These are phyloP conservation scores for Lichtheimia hyalospora DNA, from an alignment of 371 early-diverging fungal genomes.

Conservation along the genomic window DNA sequence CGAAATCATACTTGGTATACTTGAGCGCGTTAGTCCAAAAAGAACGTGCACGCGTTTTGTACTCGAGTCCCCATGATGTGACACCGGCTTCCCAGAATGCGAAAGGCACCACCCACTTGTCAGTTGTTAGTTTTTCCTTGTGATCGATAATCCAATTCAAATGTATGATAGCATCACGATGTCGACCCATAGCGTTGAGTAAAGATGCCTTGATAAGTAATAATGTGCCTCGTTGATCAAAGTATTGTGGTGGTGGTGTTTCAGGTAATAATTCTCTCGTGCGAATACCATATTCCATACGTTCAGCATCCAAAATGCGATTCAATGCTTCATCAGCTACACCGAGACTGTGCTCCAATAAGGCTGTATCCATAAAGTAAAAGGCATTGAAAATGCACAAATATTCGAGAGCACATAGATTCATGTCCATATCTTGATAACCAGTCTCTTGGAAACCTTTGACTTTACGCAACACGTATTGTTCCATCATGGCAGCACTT, in stretches of 20 bases:
- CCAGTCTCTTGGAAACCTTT: constrained; percentile 52
- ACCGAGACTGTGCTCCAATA: constrained; percentile 35
- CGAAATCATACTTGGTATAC: constrained; percentile 49
- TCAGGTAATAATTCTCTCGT: constrained; percentile 42
- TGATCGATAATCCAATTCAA: constrained; percentile 65
- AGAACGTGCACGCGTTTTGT: constrained; percentile 34
- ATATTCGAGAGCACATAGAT: constrained; percentile 58
- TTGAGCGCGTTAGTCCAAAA: constrained; percentile 47
- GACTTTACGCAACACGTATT: constrained; percentile 56
- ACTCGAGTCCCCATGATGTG: constrained; percentile 45
- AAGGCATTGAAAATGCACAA: constrained; percentile 60
- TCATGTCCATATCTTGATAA: constrained; percentile 54
- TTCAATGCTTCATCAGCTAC: constrained; percentile 41
- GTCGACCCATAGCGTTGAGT: constrained; percentile 37
- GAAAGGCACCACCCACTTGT: constrained; percentile 63
- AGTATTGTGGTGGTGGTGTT: constrained; percentile 45
- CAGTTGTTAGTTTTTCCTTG: constrained; percentile 43
- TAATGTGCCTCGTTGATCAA: constrained; percentile 44
- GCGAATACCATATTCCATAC: constrained; percentile 45
- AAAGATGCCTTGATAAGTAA: constrained; percentile 42
- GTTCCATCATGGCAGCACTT: constrained; percentile 52
- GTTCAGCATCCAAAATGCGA: constrained; percentile 41
- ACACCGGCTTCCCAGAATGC: constrained; percentile 60
- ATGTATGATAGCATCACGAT: constrained; percentile 43
- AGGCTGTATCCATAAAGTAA: constrained; percentile 51